Evolutionary conservation across 2,329 filamentous ascomycete genomes (phyloP).

Genomic region (Decorospora gaudefroyi): DNA sequence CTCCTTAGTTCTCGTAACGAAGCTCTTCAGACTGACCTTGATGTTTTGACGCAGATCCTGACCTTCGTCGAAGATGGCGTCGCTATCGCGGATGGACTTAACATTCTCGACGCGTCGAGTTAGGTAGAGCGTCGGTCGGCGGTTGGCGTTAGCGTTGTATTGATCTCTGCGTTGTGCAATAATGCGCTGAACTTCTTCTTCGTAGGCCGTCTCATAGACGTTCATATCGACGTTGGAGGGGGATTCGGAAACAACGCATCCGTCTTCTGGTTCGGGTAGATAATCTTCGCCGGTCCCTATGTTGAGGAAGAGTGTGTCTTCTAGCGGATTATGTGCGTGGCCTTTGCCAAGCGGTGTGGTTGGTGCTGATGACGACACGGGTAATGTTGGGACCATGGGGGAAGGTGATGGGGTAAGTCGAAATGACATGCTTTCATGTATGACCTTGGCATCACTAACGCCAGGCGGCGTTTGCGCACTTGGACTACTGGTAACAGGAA

Average conservation of each 20-base stretch:
- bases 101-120: slow-evolving; percentile 55
- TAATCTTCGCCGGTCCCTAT: slow-evolving; percentile 69
- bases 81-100: slow-evolving; percentile 44
- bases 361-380: slow-evolving; percentile 25
- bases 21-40: slow-evolving; percentile 42
- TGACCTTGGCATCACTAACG: slow-evolving; percentile 32
- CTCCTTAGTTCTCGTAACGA: slow-evolving; percentile 45
- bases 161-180: slow-evolving; percentile 52
- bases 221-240: slow-evolving; percentile 83
- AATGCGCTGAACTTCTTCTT: slow-evolving; percentile 78
- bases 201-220: slow-evolving; percentile 87
- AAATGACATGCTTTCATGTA: slow-evolving; percentile 40
- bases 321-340: slow-evolving; percentile 66
- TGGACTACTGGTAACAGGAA: slow-evolving; percentile 24
- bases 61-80: slow-evolving; percentile 41
- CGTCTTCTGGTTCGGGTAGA: slow-evolving; percentile 35
- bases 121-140: slow-evolving; percentile 61
- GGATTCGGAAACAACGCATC: slow-evolving; percentile 74
- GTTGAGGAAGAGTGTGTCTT: slow-evolving; percentile 71
- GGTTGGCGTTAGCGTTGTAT: slow-evolving; percentile 25
- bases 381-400: slow-evolving; percentile 21
- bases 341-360: slow-evolving; percentile 53
- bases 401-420: slow-evolving; percentile 35
- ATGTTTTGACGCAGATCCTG: slow-evolving; percentile 33
- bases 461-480: slow-evolving; percentile 19